phyloP scores from a whole-genome alignment of 176 grass and related monocot species.

The Triticum aestivum region DNA sequence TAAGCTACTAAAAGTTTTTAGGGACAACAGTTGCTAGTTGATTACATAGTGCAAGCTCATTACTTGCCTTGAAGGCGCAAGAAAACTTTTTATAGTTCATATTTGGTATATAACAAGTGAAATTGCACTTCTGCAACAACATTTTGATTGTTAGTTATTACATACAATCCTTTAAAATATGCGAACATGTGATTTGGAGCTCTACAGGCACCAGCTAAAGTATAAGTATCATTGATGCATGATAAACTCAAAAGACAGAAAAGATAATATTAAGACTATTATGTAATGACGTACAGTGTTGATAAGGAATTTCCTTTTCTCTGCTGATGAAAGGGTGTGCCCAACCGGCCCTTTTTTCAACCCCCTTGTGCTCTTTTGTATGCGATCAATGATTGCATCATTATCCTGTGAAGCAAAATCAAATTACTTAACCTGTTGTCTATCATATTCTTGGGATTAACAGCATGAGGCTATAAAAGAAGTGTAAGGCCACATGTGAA shows the following conservation, averaged over 20 bases:
- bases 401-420: slow-evolving; percentile 22
- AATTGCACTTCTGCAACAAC: neutral
- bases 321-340: slow-evolving; percentile 51
- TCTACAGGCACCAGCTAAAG: neutral
- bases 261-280: neutral
- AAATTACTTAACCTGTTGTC: neutral
- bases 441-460: neutral
- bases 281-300: slow-evolving; percentile 55
- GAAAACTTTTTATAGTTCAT: neutral
- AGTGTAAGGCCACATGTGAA: neutral
- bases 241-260: neutral
- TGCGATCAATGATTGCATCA: slow-evolving; percentile 25
- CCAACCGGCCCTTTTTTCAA: slow-evolving; percentile 41
- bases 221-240: neutral
- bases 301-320: slow-evolving; percentile 83
- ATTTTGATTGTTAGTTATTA: neutral
- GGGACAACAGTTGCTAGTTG: neutral
- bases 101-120: neutral
- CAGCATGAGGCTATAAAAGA: neutral
- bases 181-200: neutral
- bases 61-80: neutral
- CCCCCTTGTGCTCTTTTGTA: slow-evolving; percentile 39
- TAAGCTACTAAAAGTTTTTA: neutral
- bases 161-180: neutral
- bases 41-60: neutral